Evolutionary conservation across 352 stramenopile genomes (phyloP).

Genomic region (Globisporangium acanthophoron): DNA sequence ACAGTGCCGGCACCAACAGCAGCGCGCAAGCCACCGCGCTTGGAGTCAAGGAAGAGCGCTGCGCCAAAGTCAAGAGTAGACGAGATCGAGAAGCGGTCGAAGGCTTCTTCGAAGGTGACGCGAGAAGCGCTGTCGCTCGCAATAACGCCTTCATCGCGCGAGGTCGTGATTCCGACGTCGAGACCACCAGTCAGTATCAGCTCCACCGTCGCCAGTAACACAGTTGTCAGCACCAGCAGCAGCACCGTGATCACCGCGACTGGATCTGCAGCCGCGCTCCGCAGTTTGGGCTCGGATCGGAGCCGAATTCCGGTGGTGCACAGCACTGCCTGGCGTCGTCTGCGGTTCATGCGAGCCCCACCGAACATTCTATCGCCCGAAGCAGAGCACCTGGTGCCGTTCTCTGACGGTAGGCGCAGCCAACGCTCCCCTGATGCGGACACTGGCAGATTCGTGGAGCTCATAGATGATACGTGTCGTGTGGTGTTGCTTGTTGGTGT

Average conservation of each 20-base stretch:
- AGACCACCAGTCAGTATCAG: constrained; percentile 5
- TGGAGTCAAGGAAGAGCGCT: constrained; percentile 12
- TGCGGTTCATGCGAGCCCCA: constrained; percentile 15
- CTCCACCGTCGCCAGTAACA: constrained; percentile 2
- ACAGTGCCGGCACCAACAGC: background rate
- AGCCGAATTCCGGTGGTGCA: constrained; percentile 16
- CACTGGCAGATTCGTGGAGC: background rate
- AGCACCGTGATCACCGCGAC: background rate
- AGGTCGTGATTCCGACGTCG: constrained; percentile 4
- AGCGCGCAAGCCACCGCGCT: background rate
- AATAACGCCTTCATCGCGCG: constrained; percentile 1
- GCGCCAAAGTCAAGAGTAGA: constrained; percentile 9
- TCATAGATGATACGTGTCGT: background rate
- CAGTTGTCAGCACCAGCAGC: background rate
- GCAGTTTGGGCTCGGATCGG: constrained; percentile 1
- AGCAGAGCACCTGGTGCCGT: constrained; percentile 8
- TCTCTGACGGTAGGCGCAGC: constrained; percentile 5
- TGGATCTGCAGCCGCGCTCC: background rate
- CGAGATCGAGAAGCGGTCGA: constrained; percentile 10
- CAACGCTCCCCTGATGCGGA: background rate
- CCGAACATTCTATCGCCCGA: constrained; percentile 19
- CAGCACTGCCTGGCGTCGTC: constrained; percentile 20
- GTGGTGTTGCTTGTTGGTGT: background rate
- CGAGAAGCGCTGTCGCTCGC: background rate
- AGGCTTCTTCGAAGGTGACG: background rate